Evolutionary conservation across 2,329 filamentous ascomycete genomes (phyloP).

Genomic region (Trichoderma polysporum): DNA sequence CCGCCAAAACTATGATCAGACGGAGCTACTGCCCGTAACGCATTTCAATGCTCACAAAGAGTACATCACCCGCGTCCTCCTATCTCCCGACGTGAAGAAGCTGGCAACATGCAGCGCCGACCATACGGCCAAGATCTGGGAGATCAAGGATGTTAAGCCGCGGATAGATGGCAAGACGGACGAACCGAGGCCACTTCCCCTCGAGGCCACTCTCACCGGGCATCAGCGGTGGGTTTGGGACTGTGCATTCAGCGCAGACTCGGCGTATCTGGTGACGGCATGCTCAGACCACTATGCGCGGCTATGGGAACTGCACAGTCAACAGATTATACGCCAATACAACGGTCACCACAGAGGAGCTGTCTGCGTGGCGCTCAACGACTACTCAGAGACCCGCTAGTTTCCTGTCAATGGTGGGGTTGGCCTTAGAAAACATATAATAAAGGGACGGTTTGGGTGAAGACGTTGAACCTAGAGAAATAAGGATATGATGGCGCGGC

Average conservation of each 20-base stretch:
- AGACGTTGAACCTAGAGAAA: not conserved
- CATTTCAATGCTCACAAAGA: constrained; percentile 89
- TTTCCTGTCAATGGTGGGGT: not conserved
- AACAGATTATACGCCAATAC: constrained; percentile 90
- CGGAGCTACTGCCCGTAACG: constrained; percentile 80
- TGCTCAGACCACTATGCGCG: constrained; percentile 92
- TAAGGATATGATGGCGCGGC: not conserved
- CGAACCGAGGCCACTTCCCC: constrained; percentile 63
- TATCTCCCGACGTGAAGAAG: constrained; percentile 91
- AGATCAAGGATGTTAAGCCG: constrained; percentile 70
- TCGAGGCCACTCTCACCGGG: constrained; percentile 83
- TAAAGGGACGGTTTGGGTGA: not conserved
- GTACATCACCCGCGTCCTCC: constrained; percentile 87
- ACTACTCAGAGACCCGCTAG: constrained; percentile 64
- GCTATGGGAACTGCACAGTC: constrained; percentile 83
- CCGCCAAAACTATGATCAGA: constrained; percentile 77
- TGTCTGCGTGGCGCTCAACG: constrained; percentile 89
- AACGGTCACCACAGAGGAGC: constrained; percentile 91
- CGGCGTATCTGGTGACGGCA: constrained; percentile 87
- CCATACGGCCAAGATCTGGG: constrained; percentile 95
- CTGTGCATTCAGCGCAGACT: constrained; percentile 91
- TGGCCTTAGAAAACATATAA: not conserved
- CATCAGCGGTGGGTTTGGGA: constrained; percentile 99
- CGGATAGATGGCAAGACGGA: constrained; percentile 31
- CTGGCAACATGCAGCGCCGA: constrained; percentile 92